Base-by-base conservation (phyloP, 495 filamentous ascomycete species). In the Astrocystis sublimbata region DNA sequence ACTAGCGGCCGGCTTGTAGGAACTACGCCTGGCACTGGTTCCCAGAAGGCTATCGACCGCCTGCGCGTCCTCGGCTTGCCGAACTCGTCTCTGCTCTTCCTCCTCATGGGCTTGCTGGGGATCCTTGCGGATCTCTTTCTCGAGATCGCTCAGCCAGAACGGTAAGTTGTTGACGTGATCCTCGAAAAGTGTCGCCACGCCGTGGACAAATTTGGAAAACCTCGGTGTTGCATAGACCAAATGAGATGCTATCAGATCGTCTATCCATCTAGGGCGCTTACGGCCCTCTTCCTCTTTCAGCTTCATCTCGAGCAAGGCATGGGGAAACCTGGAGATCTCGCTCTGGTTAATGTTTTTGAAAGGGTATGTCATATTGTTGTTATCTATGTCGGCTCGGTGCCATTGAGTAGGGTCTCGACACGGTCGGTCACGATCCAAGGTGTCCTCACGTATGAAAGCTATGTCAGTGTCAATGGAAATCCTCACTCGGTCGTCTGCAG, bases 121-220 rank as follows among this genome's bases (percentile, higher is more conserved):
- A 71, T 98, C 94, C 65, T 89, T 90, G 54, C 92, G 86, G 67
- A 98, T 98, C 67, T 98, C 94, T 35, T 84, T 91, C 64, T 96
- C 93, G 9, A 97, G 78, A 55, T 93, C 90, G 61, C 87, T 83
- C 3, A 97, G 85, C 94, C 94, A 98, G 81, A 98, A 97, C 4
- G 94, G 94, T 60, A 98, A 87, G 59, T 83, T 91, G 76, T 98
- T 98, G 73, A 98, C 93, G 70, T 96, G 80, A 71, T 98, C 96
- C 61, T 98, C 96, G 68, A 97, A 98, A 7, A 98, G 79, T 38
- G 87, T 85, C 12, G 93, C 92, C 2, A 96, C 87, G 61, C 96
- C 94, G 66, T 98, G 94, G 21, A 93, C 89, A 68, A 98, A 98
- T 71, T 98, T 98, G 41, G 92, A 96, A 76, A 98, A 98, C 23